Evolutionary conservation across 768 basidiomycete species (phyloP).

Genomic region (Russula ochroleuca): DNA sequence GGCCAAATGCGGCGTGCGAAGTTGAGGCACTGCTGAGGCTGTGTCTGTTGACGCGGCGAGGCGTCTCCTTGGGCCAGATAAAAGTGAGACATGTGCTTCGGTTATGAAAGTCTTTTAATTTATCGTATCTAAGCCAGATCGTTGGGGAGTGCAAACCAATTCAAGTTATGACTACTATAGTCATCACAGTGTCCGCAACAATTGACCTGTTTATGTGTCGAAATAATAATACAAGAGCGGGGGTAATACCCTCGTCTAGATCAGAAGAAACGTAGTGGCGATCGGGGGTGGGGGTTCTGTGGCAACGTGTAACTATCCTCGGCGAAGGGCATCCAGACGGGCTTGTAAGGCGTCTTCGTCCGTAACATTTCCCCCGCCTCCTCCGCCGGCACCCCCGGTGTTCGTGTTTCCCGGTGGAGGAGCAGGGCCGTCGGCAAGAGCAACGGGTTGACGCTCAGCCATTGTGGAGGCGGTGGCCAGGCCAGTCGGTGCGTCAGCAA

Average conservation of each 20-base stretch:
- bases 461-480: constrained; percentile 59
- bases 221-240: constrained; percentile 13
- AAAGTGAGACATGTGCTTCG: no score
- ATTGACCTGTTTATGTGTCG: background rate
- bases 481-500: constrained; percentile 77
- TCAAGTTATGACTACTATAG: background rate
- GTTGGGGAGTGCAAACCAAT: background rate
- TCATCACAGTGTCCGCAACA: background rate
- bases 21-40: no score
- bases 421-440: constrained; percentile 66
- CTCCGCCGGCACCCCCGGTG: constrained; percentile 38
- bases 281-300: background rate
- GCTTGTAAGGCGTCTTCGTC: constrained; percentile 96
- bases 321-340: constrained; percentile 81
- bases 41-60: no score
- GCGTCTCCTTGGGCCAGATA: no score
- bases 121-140: background rate
- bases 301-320: constrained; percentile 43
- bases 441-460: constrained; percentile 73
- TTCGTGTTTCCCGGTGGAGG: constrained; percentile 37
- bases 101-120: background rate
- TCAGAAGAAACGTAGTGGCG: constrained; percentile 4
- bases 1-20: no score
- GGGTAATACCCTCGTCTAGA: background rate
- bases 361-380: constrained; percentile 43